phyloP scores from a whole-genome alignment of 306 rosid species.

The Crataegus laevigata region DNA sequence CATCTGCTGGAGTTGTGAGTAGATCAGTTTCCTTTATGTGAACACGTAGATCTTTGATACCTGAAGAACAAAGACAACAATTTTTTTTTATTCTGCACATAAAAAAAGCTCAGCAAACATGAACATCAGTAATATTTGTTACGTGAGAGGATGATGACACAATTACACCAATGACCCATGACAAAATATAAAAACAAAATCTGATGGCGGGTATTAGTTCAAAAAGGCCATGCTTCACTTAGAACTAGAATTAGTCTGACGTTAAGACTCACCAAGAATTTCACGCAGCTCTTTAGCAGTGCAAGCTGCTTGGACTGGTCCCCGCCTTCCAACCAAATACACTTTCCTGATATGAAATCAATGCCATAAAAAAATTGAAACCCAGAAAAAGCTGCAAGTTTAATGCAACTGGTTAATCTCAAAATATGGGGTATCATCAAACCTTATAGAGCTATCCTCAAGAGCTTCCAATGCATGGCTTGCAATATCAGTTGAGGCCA shows the following conservation, averaged over 20 bases:
- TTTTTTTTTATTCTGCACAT: slow-evolving; percentile 1
- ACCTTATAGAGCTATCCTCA: slow-evolving; percentile 81
- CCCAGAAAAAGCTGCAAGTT: slow-evolving; percentile 5
- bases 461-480: slow-evolving; percentile 69
- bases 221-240: neutral
- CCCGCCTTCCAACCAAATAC: slow-evolving; percentile 92
- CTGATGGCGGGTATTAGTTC: neutral
- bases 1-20: slow-evolving; percentile 53
- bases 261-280: slow-evolving; percentile 64
- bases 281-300: slow-evolving; percentile 92
- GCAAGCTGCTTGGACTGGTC: slow-evolving; percentile 96
- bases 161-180: neutral
- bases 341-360: slow-evolving; percentile 52
- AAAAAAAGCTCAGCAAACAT: neutral
- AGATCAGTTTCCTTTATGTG: slow-evolving; percentile 68
- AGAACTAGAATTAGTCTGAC: neutral
- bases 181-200: neutral
- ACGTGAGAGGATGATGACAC: neutral
- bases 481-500: slow-evolving; percentile 79
- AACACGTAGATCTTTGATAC: slow-evolving; percentile 49
- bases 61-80: slow-evolving; percentile 31
- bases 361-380: slow-evolving; percentile 11
- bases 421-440: slow-evolving; percentile 15
- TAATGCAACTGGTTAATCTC: neutral
- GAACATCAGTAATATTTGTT: neutral